These are phyloP conservation scores for Citrus cavaleriei DNA, from an alignment of 345 rosid genomes.

Conservation along the genomic window DNA sequence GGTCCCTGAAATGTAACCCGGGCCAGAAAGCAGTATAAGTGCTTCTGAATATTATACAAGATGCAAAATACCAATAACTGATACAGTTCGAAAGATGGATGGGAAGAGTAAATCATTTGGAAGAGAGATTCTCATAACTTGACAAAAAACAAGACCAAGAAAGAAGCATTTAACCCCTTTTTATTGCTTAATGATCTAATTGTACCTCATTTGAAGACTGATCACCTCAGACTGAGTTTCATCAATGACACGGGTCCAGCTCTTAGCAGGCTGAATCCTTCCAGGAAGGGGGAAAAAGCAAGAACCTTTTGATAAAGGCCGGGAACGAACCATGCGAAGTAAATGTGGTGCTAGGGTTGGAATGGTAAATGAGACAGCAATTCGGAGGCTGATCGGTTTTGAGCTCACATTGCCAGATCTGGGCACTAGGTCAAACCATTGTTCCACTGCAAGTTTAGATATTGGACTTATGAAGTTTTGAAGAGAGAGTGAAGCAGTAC, in stretches of 20 bases:
- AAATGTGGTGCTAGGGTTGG: conserved; percentile 53
- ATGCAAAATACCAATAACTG: neutral
- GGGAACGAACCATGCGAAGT: conserved; percentile 48
- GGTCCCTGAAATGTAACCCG: conserved; percentile 36
- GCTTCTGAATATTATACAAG: neutral
- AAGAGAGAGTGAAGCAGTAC: conserved; percentile 53
- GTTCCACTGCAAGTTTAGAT: conserved; percentile 61
- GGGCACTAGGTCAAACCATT: conserved; percentile 72
- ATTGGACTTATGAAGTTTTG: conserved; percentile 58
- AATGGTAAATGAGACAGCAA: conserved; percentile 67
- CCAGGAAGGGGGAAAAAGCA: conserved; percentile 60
- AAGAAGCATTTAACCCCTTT: neutral
- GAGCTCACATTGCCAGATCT: conserved; percentile 27
- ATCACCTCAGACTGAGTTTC: conserved; percentile 57
- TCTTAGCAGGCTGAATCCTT: conserved; percentile 42
- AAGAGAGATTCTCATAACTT: neutral
- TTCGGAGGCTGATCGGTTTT: conserved; percentile 52
- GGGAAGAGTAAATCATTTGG: neutral
- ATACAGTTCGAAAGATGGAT: neutral
- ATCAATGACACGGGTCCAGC: conserved; percentile 41
- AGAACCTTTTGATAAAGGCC: conserved; percentile 40
- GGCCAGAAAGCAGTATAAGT: conserved; percentile 7
- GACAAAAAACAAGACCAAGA: neutral
- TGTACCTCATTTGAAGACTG: conserved; percentile 87
- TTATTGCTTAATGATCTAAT: conserved; percentile 1